Conservation (phyloP, 164 flowering plant species). For the Magnolia kwangsiensis region DNA sequence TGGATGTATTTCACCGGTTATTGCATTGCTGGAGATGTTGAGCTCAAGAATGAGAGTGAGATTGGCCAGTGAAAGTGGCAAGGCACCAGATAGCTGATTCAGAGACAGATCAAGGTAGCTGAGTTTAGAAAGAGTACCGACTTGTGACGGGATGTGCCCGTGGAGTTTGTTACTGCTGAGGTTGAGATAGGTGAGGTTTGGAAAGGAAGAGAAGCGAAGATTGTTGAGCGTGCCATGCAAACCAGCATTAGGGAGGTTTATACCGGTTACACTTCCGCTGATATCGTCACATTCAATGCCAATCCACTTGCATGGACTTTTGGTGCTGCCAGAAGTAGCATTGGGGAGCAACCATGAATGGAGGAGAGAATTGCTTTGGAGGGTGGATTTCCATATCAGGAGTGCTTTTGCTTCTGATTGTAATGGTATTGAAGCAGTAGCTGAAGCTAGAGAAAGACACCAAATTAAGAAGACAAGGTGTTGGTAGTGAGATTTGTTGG, state of each 20-base stretch:
- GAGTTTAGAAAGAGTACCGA: constrained; percentile 23
- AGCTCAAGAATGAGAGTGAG: not conserved
- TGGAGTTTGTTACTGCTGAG: not conserved
- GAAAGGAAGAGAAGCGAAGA: constrained; percentile 20
- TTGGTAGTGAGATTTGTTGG: no score
- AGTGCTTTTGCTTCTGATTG: not conserved
- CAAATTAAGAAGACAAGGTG: no score
- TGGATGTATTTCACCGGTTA: constrained; percentile 3
- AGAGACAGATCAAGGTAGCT: constrained; percentile 19
- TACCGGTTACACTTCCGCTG: constrained; percentile 5
- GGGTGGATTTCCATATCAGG: not conserved
- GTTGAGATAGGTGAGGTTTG: constrained; percentile 16
- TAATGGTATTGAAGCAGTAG: not conserved
- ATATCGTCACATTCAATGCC: constrained; percentile 14
- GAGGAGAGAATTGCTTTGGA: not conserved
- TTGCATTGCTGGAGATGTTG: not conserved
- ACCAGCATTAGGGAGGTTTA: constrained; percentile 5
- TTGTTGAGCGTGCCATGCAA: constrained; percentile 13
- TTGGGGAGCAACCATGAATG: not conserved
- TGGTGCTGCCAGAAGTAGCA: not conserved
- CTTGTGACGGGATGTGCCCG: constrained; percentile 17
- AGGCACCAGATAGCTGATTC: constrained; percentile 13
- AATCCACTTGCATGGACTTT: constrained; percentile 14
- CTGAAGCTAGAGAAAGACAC: no score
- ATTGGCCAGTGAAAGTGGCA: constrained; percentile 17